Evolutionary conservation across 192 early-diverging fungal species (phyloP), one percentile per base, ranked within the genome.

Genomic region (Entomortierella beljakovae): DNA sequence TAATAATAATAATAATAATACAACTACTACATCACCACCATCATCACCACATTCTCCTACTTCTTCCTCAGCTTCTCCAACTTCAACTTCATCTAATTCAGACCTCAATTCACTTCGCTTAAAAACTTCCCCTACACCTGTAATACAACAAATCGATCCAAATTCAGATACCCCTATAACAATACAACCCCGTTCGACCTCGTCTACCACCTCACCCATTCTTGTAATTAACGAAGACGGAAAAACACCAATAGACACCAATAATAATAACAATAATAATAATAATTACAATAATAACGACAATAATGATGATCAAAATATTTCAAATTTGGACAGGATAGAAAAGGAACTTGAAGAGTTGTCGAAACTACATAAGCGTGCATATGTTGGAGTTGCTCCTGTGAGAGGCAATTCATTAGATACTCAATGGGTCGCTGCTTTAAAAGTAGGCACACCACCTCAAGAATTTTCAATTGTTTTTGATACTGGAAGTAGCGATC

Each of bases 401-500:
- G 67, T 79, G 20, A 53, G 75, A 42, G 75, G 75, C 16, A 69
- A 79, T 25, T 57, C 75, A 3, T 57, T 79, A 2, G 75, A 79
- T 18, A 79, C 75, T 18, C 75, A 79, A 65, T 79, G 75, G 75
- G 75, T 79, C 3, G 75, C 75, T 2, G 75, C 75, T 16, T 67
- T 89, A 46, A 22, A 75, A 34, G 68, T 89, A 13, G 88, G 88
- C 9, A 83, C 88, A 13, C 86, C 88, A 2, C 62, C 82, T 16
- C 88, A 89, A 63, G 75, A 57, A 57, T 89, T 89, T 53, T 71
- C 74, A 8, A 87, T 89, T 16, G 86, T 89, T 22, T 88, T 89
- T 64, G 88, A 89, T 53, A 89, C 88, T 0, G 88, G 88, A 42
- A 85, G 83, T 68, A 84, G 83, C 6, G 88, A 89, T 52, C 81